Evolutionary conservation across 306 rosid species (phyloP).

Genomic region (Myrica gale): DNA sequence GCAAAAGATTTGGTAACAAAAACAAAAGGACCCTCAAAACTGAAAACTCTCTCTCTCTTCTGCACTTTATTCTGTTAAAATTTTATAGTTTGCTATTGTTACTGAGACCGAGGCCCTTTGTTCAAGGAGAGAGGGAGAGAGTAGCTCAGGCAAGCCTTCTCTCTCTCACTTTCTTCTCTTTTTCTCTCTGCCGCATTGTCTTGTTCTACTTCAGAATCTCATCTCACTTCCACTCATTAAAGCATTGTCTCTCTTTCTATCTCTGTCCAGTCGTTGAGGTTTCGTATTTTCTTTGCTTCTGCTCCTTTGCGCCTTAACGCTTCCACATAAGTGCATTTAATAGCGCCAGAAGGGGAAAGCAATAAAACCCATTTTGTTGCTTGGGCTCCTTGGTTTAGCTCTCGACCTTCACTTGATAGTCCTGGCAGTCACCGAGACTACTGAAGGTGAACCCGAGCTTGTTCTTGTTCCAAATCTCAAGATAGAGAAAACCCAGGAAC

Average conservation of each 20-base stretch:
- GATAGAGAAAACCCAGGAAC: slow-evolving; percentile 32
- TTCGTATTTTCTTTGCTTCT: slow-evolving; percentile 45
- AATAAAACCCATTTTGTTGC: slow-evolving; percentile 20
- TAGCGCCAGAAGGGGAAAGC: slow-evolving; percentile 31
- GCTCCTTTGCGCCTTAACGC: slow-evolving; percentile 36
- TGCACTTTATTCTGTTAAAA: slow-evolving; percentile 85
- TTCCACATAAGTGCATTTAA: slow-evolving; percentile 28
- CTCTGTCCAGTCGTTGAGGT: slow-evolving; percentile 32
- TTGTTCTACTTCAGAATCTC: slow-evolving; percentile 77
- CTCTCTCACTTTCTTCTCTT: slow-evolving; percentile 25
- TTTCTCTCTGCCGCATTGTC: slow-evolving; percentile 82
- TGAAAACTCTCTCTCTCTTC: slow-evolving; percentile 18
- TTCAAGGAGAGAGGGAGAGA: slow-evolving; percentile 60
- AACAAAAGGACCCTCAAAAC: slow-evolving; percentile 33
- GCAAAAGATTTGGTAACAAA: slow-evolving; percentile 17
- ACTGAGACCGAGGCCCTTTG: slow-evolving; percentile 85
- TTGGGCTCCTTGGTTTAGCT: slow-evolving; percentile 25
- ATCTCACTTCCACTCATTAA: slow-evolving; percentile 82
- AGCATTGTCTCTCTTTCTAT: slow-evolving; percentile 42
- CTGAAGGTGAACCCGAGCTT: slow-evolving; percentile 24
- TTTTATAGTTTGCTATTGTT: slow-evolving; percentile 74
- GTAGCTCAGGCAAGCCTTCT: slow-evolving; percentile 24
- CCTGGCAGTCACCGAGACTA: slow-evolving; percentile 9
- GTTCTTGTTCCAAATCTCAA: slow-evolving; percentile 26
- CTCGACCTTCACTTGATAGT: background rate